Evolutionary conservation across 2,329 filamentous ascomycete species (phyloP), one percentile per base, ranked within the genome.

Genomic region (Stemphylium beticola): DNA sequence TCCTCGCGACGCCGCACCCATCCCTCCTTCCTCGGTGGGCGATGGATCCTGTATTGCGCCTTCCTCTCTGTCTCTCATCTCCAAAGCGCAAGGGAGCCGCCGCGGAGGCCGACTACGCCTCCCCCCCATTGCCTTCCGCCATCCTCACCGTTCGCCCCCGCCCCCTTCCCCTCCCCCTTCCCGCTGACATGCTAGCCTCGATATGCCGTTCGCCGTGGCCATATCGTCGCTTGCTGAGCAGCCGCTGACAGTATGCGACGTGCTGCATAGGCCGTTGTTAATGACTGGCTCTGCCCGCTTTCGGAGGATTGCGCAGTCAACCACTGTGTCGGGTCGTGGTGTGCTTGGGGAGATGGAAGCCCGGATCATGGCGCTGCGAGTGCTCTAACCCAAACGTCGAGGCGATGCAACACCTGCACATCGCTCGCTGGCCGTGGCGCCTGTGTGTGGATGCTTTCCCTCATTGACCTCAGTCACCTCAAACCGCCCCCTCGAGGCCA

Each of bases 261-360:
- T 54, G 53, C 55, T 57, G 61, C 61, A 57, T 52, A 33, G 39
- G 39, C 43, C 44, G 44, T 45, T 38, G 50, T 36, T 36, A 17
- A 52, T 53, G 54, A 63, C 57, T 63, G 67, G 61, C 60, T 55
- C 53, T 61, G 56, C 58, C 68, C 63, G 49, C 66, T 72, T 74
- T 74, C 65, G 70, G 72, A 69, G 65, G 49, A 62, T 69, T 72
- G 72, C 68, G 71, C 71, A 74, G 69, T 48, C 53, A 43, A 53
- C 71, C 73, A 61, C 38, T 17, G 62, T 62, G 62, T 57, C 68
- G 72, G 73, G 70, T 64, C 64, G 44, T 43, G 12, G 49, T 67
- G 58, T 64, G 62, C 53, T 59, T 55, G 62, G 55, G 59, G 52
- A 52, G 55, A 61, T 53, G 61, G 60, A 29, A 62, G 66, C 64